Base-by-base conservation (phyloP, 2,329 filamentous ascomycete species). In the Aspergillus sp. region DNA sequence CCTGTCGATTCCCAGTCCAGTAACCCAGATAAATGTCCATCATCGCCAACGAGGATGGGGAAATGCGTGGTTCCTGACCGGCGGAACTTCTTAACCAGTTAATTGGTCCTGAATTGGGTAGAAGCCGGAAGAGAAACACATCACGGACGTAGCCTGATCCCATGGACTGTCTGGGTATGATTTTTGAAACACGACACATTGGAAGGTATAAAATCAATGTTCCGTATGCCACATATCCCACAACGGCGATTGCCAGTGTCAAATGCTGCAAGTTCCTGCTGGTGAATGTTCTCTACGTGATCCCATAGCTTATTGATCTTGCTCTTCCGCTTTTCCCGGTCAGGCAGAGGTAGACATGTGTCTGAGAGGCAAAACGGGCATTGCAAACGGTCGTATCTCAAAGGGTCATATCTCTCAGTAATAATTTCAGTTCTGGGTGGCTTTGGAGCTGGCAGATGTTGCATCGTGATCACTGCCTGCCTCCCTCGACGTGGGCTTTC, bases 291-390 rank as follows among this genome's bases (percentile, higher is more conserved):
- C 41, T 56, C 52, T 5, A 56, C 41, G 42, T 56, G 45, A 45
- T 54, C 43, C 52, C 45, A 56, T 3, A 54, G 42, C 29, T 48
- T 56, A 41, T 56, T 54, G 10, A 6, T 47, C 29, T 51, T 48
- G 38, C 35, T 42, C 46, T 52, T 51, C n/a, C 35, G 34, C 40
- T 52, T 54, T 45, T 29, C n/a, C 12, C 45, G 38, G 27, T 48
- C n/a, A 38, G 9, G 5, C 6, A 4, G 43, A 39, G 50, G 46
- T 12, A 54, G 39, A 2, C 42, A 8, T n/a, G 27, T 12, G 36
- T 54, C 41, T 9, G 42, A 29, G 3, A 51, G 41, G 36, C 43
- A 56, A 43, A 56, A 56, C 8, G 41, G 52, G 36, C 47, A 56
- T 48, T 54, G 38, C 34, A 48, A 44, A 2, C 12, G 41, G 12